phyloP scores from a whole-genome alignment of 257 asterid species.

The Galeopsis tetrahit region DNA sequence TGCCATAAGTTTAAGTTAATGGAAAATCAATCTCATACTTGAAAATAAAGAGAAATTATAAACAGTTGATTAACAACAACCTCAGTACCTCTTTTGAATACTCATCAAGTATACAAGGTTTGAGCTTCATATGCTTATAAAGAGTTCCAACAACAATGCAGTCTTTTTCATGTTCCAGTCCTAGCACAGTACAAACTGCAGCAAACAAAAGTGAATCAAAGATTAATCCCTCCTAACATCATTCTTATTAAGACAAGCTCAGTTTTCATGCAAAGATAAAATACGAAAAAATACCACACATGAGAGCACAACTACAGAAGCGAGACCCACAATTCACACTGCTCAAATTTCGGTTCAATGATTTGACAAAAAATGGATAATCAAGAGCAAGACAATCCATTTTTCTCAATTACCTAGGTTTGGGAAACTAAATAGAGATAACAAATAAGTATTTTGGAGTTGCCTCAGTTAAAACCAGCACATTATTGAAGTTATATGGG shows the following conservation, averaged over 20 bases:
- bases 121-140: slow-evolving; percentile 94
- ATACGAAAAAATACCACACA: background rate
- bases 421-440: background rate
- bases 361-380: background rate
- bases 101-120: slow-evolving; percentile 89
- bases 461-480: background rate
- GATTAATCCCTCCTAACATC: slow-evolving; percentile 9
- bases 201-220: slow-evolving; percentile 28
- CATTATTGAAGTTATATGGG: background rate
- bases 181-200: slow-evolving; percentile 90
- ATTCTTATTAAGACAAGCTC: background rate
- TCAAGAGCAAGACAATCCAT: background rate
- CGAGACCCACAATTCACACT: background rate
- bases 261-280: slow-evolving; percentile 1
- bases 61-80: slow-evolving; percentile 12
- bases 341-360: background rate
- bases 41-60: slow-evolving; percentile 5
- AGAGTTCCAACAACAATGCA: slow-evolving; percentile 91
- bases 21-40: slow-evolving; percentile 24
- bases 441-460: background rate
- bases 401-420: background rate
- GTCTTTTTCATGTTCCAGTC: slow-evolving; percentile 79
- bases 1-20: slow-evolving; percentile 27
- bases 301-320: slow-evolving; percentile 14
- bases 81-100: slow-evolving; percentile 86